Percentiles rank a stretch among this genome's conserved stretches.
Evolutionary conservation across 352 stramenopile species (phyloP).

Genomic region (Phytophthora aleatoria): DNA sequence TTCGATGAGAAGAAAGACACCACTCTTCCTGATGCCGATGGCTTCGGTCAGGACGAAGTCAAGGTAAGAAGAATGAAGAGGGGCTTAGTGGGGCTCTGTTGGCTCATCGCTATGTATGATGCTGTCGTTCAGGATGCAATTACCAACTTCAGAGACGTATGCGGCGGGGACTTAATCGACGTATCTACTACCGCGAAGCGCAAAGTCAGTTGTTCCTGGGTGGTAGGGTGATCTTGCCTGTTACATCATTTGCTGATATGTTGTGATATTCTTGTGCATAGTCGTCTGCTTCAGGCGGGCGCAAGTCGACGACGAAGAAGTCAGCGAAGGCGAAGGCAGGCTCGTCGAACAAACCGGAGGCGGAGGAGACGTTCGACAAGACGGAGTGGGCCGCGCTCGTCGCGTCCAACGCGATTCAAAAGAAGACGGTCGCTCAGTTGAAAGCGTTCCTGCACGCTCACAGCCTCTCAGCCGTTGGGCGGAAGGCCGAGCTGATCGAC

Average conservation of each 20-base stretch:
- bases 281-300: slow-evolving; percentile 29
- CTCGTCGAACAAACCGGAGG: slow-evolving; percentile 24
- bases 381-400: slow-evolving; percentile 56
- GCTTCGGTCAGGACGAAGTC: slow-evolving; percentile 70
- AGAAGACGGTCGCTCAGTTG: slow-evolving; percentile 75
- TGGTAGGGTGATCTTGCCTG: not conserved
- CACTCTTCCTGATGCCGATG: slow-evolving; percentile 74
- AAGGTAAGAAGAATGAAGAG: slow-evolving; percentile 37
- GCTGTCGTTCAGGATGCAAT: slow-evolving; percentile 46
- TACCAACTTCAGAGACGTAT: slow-evolving; percentile 46
- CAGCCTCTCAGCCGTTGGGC: slow-evolving; percentile 42
- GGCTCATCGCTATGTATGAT: not conserved
- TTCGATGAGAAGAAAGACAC: slow-evolving; percentile 83
- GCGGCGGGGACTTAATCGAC: slow-evolving; percentile 57
- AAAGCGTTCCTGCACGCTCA: slow-evolving; percentile 71
- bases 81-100: not conserved
- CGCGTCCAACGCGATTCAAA: slow-evolving; percentile 55
- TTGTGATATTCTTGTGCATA: slow-evolving; percentile 9
- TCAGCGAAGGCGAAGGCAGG: slow-evolving; percentile 31
- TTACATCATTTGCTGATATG: slow-evolving; percentile 1
- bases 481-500: slow-evolving; percentile 72
- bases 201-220: slow-evolving; percentile 34
- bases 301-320: slow-evolving; percentile 51
- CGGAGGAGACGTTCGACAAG: slow-evolving; percentile 50
- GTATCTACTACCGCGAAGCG: slow-evolving; percentile 52